Conservation (phyloP, 225 moss, liverwort and hornwort species). For the Rhytidiadelphus loreus region DNA sequence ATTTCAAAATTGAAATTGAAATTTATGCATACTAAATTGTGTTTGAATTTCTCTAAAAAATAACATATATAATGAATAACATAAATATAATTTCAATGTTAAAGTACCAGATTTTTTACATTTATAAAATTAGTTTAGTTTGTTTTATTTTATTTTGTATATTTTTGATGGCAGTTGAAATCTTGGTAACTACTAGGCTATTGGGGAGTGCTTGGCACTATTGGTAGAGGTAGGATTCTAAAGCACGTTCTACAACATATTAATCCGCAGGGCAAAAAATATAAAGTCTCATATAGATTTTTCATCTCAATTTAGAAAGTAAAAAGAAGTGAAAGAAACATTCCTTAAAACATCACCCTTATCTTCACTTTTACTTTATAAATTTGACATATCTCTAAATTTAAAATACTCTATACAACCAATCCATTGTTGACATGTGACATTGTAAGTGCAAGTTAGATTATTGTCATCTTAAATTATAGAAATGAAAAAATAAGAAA, state of each 20-base stretch:
- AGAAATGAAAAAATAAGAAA: neutral
- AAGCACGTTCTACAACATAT: neutral
- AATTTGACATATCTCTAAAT: no score
- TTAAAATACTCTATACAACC: neutral
- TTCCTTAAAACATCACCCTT: neutral
- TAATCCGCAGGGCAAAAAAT: rapidly evolving
- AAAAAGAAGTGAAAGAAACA: rapidly evolving
- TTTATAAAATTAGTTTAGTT: neutral
- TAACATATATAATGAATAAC: neutral
- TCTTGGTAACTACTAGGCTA: neutral
- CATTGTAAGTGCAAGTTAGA: neutral
- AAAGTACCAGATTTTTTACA: neutral
- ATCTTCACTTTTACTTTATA: neutral
- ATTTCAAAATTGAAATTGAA: neutral
- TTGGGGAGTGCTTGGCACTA: rapidly evolving
- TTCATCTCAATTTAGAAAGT: neutral
- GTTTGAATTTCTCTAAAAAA: no score
- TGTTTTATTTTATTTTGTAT: neutral
- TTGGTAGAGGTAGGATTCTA: rapidly evolving
- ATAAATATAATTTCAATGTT: neutral
- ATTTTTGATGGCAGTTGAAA: neutral
- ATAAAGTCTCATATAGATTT: neutral
- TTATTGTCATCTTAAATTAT: neutral
- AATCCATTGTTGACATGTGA: neutral
- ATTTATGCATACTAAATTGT: neutral